Conservation (phyloP, 78 protist genomes). For the Dictyostelium brefeldianum region DNA sequence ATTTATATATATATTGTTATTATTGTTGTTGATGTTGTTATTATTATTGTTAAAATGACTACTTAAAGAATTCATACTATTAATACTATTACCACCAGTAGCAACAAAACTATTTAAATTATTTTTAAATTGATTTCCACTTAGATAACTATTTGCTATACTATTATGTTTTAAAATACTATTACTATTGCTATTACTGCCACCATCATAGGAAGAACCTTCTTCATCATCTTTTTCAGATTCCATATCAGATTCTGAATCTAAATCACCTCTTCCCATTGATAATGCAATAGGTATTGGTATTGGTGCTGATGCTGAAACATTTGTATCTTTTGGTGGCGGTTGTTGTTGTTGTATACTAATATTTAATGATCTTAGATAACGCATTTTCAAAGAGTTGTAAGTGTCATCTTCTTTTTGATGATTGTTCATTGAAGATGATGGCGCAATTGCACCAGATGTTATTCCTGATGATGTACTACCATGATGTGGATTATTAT, state of each 20-base stretch:
- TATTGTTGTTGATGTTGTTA: not conserved
- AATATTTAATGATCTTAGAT: slow-evolving; percentile 57
- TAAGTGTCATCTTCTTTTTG: slow-evolving; percentile 39
- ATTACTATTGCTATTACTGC: slow-evolving; percentile 4
- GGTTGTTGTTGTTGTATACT: slow-evolving; percentile 32
- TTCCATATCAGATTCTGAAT: not conserved
- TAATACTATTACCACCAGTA: slow-evolving; percentile 5
- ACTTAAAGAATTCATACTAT: slow-evolving; percentile 28
- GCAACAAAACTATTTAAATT: slow-evolving; percentile 17
- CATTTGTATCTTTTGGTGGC: slow-evolving; percentile 29
- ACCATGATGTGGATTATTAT: not conserved
- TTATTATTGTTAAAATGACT: slow-evolving; percentile 23
- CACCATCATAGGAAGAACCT: not conserved
- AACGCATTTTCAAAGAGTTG: slow-evolving; percentile 36
- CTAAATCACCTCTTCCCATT: slow-evolving; percentile 22
- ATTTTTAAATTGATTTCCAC: not conserved
- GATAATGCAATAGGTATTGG: slow-evolving; percentile 67
- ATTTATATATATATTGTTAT: not conserved
- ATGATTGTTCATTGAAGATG: not conserved
- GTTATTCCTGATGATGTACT: slow-evolving; percentile 1
- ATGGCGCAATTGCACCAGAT: not conserved
- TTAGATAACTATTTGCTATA: not conserved
- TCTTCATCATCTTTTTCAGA: slow-evolving; percentile 5
- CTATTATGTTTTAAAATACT: slow-evolving; percentile 1
- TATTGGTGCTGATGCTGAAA: slow-evolving; percentile 77